These are phyloP conservation scores for Limnanthes douglasii DNA, from an alignment of 345 rosid species.

Conservation along the genomic window DNA sequence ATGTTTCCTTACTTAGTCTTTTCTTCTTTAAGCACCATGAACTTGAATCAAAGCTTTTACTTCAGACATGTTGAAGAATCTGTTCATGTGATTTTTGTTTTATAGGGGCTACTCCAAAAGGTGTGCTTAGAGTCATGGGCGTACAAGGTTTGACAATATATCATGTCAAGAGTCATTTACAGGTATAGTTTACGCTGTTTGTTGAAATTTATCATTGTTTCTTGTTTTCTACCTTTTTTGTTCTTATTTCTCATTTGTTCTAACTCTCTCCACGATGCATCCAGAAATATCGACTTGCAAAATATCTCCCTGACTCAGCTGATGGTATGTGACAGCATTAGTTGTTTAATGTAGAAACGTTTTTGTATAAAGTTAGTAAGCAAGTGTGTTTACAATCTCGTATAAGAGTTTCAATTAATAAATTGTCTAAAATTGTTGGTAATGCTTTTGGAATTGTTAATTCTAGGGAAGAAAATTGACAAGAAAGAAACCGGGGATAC, in stretches of 20 bases:
- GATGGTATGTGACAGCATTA: slow-evolving; percentile 45
- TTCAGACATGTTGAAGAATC: slow-evolving; percentile 3
- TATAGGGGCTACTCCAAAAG: slow-evolving; percentile 97
- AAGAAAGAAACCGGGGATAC: slow-evolving; percentile 82
- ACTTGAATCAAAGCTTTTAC: not conserved
- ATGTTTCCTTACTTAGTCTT: not conserved
- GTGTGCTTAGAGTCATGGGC: slow-evolving; percentile 97
- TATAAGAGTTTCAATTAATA: slow-evolving; percentile 6
- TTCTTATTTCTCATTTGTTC: slow-evolving; percentile 2
- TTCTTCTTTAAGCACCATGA: not conserved
- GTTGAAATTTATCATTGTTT: too few relatives aligned
- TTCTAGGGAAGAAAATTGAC: slow-evolving; percentile 74
- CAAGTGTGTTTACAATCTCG: not conserved
- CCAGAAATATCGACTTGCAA: slow-evolving; percentile 94
- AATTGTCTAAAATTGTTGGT: slow-evolving; percentile 3
- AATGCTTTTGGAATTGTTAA: slow-evolving; percentile 8
- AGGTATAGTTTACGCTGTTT: slow-evolving; percentile 29
- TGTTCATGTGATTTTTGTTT: slow-evolving; percentile 2
- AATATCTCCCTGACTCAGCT: slow-evolving; percentile 83
- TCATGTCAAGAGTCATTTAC: slow-evolving; percentile 97
- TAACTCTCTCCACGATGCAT: slow-evolving; percentile 12
- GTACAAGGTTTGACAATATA: slow-evolving; percentile 95
- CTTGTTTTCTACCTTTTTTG: not conserved
- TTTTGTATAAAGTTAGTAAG: too few relatives aligned
- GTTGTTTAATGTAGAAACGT: slow-evolving; percentile 6